Evolutionary conservation across 1,139 yeast genomes (phyloP), one percentile per base, ranked within the genome.

Genomic region (Saccharomyces hybrid): DNA sequence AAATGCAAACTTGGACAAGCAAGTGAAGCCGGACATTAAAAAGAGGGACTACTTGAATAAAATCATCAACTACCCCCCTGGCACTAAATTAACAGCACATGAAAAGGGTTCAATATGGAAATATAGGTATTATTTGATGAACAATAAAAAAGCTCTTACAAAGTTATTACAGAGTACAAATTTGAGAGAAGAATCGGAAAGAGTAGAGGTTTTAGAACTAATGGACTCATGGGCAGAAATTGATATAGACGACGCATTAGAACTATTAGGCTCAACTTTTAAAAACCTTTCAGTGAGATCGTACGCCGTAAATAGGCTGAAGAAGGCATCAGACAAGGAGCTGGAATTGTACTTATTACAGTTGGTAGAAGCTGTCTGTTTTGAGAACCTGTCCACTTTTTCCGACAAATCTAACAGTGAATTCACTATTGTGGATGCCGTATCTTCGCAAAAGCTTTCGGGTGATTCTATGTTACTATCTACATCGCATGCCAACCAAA

Each of bases 61-160:
- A 53, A 87, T 91, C 4, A 75, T 91, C 52, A 76, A 78, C 38
- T 88, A 84, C 62, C 93, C 97, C 1, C 90, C 97, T 2, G 93
- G 89, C 48, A 85, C 88, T 51, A 89, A 84, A 62, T 75, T 93
- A 50, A 79, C 84, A 5, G 91, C 87, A 53, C 83, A 86, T 65
- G 98, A 93, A 61, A 90, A 88, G 73, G 90, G 90, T 61, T 72
- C 90, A 63, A 78, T 95, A 16, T 93, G 98, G 98, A 88, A 88
- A 70, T 93, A 87, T 70, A 75, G 99, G 53, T 93, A 88, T 72
- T 91, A 85, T 69, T 78, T 91, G 54, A 80, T 93, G 49, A 83
- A 86, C 58, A 87, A 86, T 64, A 82, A 80, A 61, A 83, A 82
- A 54, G 90, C 90, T 25, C 74, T 89, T 55, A 88, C 96, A 26